phyloP scores from a whole-genome alignment of 2,329 filamentous ascomycete species.

The Chrysosporium keratinophilum region DNA sequence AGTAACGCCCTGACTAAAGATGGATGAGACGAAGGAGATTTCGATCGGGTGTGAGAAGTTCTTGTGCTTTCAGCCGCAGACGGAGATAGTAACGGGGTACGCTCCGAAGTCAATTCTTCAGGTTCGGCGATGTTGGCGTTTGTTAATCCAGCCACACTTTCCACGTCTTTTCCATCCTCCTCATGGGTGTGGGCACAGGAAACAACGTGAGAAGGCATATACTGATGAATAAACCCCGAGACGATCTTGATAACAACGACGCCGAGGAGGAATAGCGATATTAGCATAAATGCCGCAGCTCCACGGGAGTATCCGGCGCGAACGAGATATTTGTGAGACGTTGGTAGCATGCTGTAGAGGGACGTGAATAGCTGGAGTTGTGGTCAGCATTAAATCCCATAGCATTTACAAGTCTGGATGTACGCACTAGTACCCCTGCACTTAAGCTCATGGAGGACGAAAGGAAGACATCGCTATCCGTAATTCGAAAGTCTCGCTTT shows the following conservation, averaged over 20 bases:
- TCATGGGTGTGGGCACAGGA: constrained; percentile 41
- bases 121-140: background rate
- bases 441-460: constrained; percentile 82
- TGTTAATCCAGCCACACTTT: constrained; percentile 15
- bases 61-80: background rate
- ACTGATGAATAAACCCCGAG: constrained; percentile 37
- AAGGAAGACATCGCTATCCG: constrained; percentile 79
- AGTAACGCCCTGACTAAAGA: constrained; percentile 11
- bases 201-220: constrained; percentile 42
- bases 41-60: background rate
- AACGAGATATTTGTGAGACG: constrained; percentile 65
- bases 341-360: constrained; percentile 85
- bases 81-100: constrained; percentile 7
- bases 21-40: background rate
- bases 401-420: background rate
- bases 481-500: constrained; percentile 69
- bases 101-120: background rate
- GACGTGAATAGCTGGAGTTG: constrained; percentile 69
- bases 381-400: constrained; percentile 3
- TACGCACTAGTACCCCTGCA: constrained; percentile 83
- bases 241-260: constrained; percentile 39
- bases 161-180: constrained; percentile 27
- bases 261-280: constrained; percentile 39
- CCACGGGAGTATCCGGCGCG: constrained; percentile 57
- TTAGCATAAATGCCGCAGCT: constrained; percentile 46